These are phyloP conservation scores for Cyberlindnera euphorbiae DNA, from an alignment of 805 yeast genomes.

Conservation along the genomic window DNA sequence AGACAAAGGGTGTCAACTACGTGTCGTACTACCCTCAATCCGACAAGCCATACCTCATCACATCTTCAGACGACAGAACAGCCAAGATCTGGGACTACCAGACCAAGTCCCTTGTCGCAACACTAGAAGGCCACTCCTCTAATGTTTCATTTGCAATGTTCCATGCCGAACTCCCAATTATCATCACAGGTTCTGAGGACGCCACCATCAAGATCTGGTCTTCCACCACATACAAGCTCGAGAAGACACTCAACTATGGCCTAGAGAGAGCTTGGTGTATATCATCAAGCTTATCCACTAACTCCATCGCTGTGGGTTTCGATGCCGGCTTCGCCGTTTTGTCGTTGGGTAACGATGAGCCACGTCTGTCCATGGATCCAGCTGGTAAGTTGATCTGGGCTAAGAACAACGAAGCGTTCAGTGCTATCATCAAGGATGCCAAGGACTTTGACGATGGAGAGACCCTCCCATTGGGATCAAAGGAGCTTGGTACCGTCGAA, in stretches of 20 bases:
- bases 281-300: constrained; percentile 63
- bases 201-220: constrained; percentile 94
- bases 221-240: constrained; percentile 87
- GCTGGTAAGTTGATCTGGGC: constrained; percentile 90
- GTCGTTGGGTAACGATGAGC: constrained; percentile 90
- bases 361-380: constrained; percentile 88
- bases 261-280: constrained; percentile 98
- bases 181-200: constrained; percentile 95
- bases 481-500: constrained; percentile 93
- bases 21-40: constrained; percentile 97
- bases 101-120: constrained; percentile 91
- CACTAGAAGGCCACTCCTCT: constrained; percentile 87
- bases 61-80: constrained; percentile 87
- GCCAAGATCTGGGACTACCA: constrained; percentile 95
- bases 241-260: constrained; percentile 85
- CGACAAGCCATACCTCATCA: constrained; percentile 93
- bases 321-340: constrained; percentile 91
- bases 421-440: constrained; percentile 69
- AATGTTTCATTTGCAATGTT: constrained; percentile 96
- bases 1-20: constrained; percentile 88
- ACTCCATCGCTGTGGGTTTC: constrained; percentile 85
- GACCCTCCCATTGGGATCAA: constrained; percentile 65
- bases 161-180: constrained; percentile 96
- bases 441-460: constrained; percentile 79
- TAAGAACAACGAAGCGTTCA: constrained; percentile 78